These are phyloP conservation scores for Malassezia slooffiae DNA, from an alignment of 1,284 basidiomycete genomes.

Conservation along the genomic window DNA sequence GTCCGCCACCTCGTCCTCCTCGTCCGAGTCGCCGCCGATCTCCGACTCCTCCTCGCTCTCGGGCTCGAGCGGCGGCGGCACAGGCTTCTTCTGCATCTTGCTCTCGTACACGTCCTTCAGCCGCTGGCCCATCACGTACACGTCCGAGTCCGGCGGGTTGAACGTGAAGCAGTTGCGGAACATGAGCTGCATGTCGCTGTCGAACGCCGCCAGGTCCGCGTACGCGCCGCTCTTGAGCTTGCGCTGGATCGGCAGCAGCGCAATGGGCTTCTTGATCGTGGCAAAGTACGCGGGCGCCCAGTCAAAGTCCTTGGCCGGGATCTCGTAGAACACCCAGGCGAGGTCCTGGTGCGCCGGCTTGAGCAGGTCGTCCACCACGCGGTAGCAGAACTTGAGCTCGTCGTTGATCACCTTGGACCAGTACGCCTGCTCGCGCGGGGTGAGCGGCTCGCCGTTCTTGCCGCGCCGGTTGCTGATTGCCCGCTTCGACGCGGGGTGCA, in stretches of 20 bases:
- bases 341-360: slow-evolving; percentile 65
- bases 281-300: slow-evolving; percentile 76
- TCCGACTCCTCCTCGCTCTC: slow-evolving; percentile 45
- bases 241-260: slow-evolving; percentile 50
- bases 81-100: slow-evolving; percentile 71
- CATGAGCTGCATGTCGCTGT: slow-evolving; percentile 84
- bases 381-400: slow-evolving; percentile 72
- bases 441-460: slow-evolving; percentile 24
- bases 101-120: slow-evolving; percentile 77
- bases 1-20: slow-evolving; percentile 31
- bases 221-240: slow-evolving; percentile 72
- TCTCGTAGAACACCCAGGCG: slow-evolving; percentile 80
- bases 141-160: slow-evolving; percentile 77
- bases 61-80: slow-evolving; percentile 31
- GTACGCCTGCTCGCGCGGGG: slow-evolving; percentile 51
- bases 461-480: slow-evolving; percentile 13
- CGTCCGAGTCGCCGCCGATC: slow-evolving; percentile 47
- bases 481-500: slow-evolving; percentile 15
- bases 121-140: slow-evolving; percentile 54
- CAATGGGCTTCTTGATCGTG: slow-evolving; percentile 88
- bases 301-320: slow-evolving; percentile 68
- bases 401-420: slow-evolving; percentile 60
- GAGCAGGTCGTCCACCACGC: slow-evolving; percentile 62
- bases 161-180: slow-evolving; percentile 84
- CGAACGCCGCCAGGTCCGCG: slow-evolving; percentile 63